Evolutionary conservation across 2,329 filamentous ascomycete species (phyloP), one percentile per base, ranked within the genome.

Genomic region (Penicillium janthinellum): DNA sequence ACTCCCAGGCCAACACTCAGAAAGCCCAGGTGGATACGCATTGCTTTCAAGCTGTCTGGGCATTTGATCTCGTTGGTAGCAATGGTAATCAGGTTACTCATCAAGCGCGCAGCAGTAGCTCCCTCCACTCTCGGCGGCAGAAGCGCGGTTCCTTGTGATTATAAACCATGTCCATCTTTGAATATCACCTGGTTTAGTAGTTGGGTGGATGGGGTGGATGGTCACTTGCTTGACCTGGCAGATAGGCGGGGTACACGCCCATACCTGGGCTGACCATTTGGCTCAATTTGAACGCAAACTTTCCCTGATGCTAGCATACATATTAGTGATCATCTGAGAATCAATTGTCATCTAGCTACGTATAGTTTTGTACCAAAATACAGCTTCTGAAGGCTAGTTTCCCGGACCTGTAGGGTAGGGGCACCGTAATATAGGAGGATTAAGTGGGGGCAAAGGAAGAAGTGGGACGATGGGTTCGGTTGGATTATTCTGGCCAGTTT

Each of bases 1-100:
- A 58, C n/a, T 20, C 53, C 22, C 61, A 64, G 38, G 56, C 59
- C 20, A 64, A 49, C 39, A 59, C 51, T 48, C 61, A 64, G 56
- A 64, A 64, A 34, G 49, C 56, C 28, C 61, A 64, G 37, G 59
- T 64, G 34, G 61, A 62, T 41, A 50, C 47, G 6, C 59, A 59
- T 55, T 59, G 57, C 42, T 61, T 55, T 41, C 56, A 62, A 34
- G 61, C 59, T 20, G 28, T 64, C n/a, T 49, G 54, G 60, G 56
- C 61, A 20, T 64, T 62, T 54, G 41, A 59, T 52, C 52, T 22
- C 20, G 31, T 8, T 25, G 8, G n/a, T 50, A 50, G 28, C 10
- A 56, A 51, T 25, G 6, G 54, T 34, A 35, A 34, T 42, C 39
- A 42, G n/a, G 39, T 17, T 20, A 42, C n/a, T 42, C 20, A 11